Base-by-base conservation (phyloP, 192 early-diverging fungal species). In the Backusella macrospora region DNA sequence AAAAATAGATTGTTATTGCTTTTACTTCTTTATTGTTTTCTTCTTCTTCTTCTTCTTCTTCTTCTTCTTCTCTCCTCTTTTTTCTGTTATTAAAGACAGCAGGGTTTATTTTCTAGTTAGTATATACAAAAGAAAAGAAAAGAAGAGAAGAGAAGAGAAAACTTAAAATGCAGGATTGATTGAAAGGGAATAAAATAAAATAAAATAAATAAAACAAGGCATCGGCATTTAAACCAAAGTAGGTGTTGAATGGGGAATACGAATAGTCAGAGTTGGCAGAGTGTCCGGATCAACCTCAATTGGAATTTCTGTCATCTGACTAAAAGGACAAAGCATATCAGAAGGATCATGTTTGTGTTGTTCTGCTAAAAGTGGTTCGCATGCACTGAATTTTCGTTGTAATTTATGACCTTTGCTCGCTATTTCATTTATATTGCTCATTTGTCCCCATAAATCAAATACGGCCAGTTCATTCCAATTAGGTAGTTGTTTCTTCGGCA, bases 401-500 rank as follows among this genome's bases (percentile, higher is more conserved):
- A 88, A 49, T 9, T 70, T 75, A 59, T 69, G 74, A 5, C 81
- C 82, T 15, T 62, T 59, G 13, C 82, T 73, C 0, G 73, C 39
- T n/a, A 89, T 13, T 4, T 7, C 15, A 15, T 29, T 21, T n/a
- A 65, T 6, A 6, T 13, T 37, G 16, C 47, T 37, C n/a, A 44
- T 37, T n/a, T 78, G 77, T 3, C 81, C 87, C 79, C 83, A 85
- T 1, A 85, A 40, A 64, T 89, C 86, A 23, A 89, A 73, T 0
- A 85, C 72, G 8, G 86, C 82, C 6, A 89, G 69, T 2, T 76
- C 52, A 15, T 79, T 71, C 77, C 74, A 85, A 21, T 83, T 62
- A 4, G 82, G 77, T 45, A 86, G 64, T 12, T 74, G 66, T 38
- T 82, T 40, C 14, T 74, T 47, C 75, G 74, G 15, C 80, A 72